Evolutionary conservation across 495 filamentous ascomycete species (phyloP).

Genomic region (Hyaloscypha hepaticicola): DNA sequence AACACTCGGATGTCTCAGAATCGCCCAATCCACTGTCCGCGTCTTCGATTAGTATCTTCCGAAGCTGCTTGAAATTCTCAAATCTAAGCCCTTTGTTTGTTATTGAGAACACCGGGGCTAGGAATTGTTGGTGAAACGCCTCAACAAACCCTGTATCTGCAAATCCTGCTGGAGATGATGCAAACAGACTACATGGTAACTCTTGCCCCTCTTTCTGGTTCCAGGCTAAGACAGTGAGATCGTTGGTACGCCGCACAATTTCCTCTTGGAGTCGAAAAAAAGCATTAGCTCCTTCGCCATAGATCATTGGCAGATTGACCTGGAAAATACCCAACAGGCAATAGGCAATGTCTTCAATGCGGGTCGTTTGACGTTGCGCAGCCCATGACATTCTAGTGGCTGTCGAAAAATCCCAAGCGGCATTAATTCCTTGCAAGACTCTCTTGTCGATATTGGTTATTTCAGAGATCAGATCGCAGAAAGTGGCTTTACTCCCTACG

Average conservation of each 20-base stretch:
- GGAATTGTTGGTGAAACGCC: no score
- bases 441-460: neutral
- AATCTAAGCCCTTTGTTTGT: no score
- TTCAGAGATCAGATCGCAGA: neutral
- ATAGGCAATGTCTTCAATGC: constrained; percentile 10
- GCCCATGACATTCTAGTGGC: constrained; percentile 28
- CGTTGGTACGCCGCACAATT: neutral
- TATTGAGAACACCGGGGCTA: no score
- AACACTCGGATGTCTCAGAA: no score
- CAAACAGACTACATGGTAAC: no score
- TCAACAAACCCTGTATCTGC: no score
- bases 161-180: no score
- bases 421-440: neutral
- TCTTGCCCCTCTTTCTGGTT: neutral
- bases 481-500: neutral
- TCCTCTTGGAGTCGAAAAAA: constrained; percentile 30
- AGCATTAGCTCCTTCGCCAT: constrained; percentile 21
- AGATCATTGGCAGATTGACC: constrained; percentile 15
- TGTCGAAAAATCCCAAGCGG: neutral
- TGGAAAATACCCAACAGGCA: constrained; percentile 12
- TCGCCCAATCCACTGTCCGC: no score
- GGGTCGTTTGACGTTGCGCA: constrained; percentile 24
- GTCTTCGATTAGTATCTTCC: no score
- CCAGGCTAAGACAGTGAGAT: neutral
- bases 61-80: no score